Evolutionary conservation across 768 basidiomycete species (phyloP), one percentile per base, ranked within the genome.

Genomic region (Suillus weaverae): DNA sequence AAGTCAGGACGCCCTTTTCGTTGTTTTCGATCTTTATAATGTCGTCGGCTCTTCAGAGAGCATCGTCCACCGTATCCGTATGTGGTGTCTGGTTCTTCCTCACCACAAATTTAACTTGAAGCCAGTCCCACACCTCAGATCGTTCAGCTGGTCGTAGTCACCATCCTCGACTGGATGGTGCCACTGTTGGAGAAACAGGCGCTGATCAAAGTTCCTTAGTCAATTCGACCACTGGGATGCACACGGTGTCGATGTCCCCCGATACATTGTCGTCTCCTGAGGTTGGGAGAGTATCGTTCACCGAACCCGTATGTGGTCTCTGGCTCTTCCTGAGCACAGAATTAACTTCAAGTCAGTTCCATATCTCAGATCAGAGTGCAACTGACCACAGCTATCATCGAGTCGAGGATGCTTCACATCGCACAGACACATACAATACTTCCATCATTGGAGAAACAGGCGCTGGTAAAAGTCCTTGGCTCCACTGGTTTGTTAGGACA

Each of bases 151-250:
- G 2, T 22, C 1, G 5, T 6, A 13, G 13, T 22, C 5, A 14
- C 13, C 22, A 48, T 48, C 10, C 1, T 41, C 39, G 39, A 11
- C 10, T n/a, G 22, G 13, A 50, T 26, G 48, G 13, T 6, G 16
- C 16, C 54, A 35, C 73, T 9, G 63, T 61, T 38, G 74, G 70
- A 38, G 70, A 74, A 64, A 70, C 70, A 1, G 74, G 74, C 46
- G 60, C 59, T 14, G 74, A 74, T 11, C 76, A 75, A 62, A 74
- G 71, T 22, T 74, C 73, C 32, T 51, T 76, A 0, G 72, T 75
- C 67, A 74, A 76, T 46, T 69, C 74, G 35, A 63, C 72, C 16
- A 63, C 60, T n/a, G 77, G 68, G 2, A 62, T 33, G 8, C 72
- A 73, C 16, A 70, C 62, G 0, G 73, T 69, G 16, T 4, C 33